These are phyloP conservation scores for Brasenia schreberi DNA, from an alignment of 164 flowering plant species.

Conservation along the genomic window DNA sequence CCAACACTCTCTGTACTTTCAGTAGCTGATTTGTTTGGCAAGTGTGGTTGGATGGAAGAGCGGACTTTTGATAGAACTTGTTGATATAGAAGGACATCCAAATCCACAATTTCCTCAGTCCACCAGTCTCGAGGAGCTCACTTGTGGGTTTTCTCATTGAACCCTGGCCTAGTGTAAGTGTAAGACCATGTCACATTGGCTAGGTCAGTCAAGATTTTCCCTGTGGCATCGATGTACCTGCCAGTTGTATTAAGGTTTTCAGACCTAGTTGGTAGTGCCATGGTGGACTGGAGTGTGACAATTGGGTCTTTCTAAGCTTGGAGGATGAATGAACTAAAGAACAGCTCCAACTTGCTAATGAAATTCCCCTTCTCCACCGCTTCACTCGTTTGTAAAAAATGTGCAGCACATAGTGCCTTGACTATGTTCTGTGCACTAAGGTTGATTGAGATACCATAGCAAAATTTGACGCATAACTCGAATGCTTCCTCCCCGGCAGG, in stretches of 20 bases:
- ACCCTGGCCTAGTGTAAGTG: slow-evolving; percentile 85
- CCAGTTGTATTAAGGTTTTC: slow-evolving; percentile 61
- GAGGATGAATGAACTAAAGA: slow-evolving; percentile 71
- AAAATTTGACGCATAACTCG: slow-evolving; percentile 83
- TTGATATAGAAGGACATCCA: slow-evolving; percentile 15
- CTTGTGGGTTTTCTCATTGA: slow-evolving; percentile 31
- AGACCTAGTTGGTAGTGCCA: slow-evolving; percentile 45
- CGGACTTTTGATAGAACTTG: slow-evolving; percentile 3
- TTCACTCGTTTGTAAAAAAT: slow-evolving; percentile 77
- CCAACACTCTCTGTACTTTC: slow-evolving; percentile 19
- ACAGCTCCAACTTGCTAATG: slow-evolving; percentile 52
- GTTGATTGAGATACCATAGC: slow-evolving; percentile 70
- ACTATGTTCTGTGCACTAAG: slow-evolving; percentile 70
- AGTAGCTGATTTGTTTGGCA: slow-evolving; percentile 23
- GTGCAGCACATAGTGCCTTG: slow-evolving; percentile 64
- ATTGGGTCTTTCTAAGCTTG: slow-evolving; percentile 92
- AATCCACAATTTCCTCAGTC: slow-evolving; percentile 78
- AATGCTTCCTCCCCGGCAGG: slow-evolving; percentile 91
- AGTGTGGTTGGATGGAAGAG: slow-evolving; percentile 53
- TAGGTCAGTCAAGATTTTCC: slow-evolving; percentile 56
- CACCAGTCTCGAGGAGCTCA: slow-evolving; percentile 88
- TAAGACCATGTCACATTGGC: slow-evolving; percentile 80
- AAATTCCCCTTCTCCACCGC: slow-evolving; percentile 59
- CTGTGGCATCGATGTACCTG: slow-evolving; percentile 61
- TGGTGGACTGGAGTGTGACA: slow-evolving; percentile 38